Percentiles rank a stretch among this genome's conserved stretches.
Evolutionary conservation across 768 basidiomycete species (phyloP).

Genomic region (Hygrophorus russula): DNA sequence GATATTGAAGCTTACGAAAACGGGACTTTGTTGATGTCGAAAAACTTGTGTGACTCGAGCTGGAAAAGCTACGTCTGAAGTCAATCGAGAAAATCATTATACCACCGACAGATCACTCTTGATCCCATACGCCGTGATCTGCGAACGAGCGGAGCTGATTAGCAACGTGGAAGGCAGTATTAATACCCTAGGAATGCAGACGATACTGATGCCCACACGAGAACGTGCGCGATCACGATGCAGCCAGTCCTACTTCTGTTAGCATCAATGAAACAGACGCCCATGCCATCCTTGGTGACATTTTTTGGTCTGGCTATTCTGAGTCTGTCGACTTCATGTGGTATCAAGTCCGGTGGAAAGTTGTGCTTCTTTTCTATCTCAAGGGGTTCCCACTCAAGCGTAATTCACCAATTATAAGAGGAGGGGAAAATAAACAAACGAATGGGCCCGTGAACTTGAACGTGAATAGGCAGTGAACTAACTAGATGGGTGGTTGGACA

Average conservation of each 20-base stretch:
- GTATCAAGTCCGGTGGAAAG: too few species aligned
- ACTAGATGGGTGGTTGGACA: too few species aligned
- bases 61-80: conserved; percentile 31
- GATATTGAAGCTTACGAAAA: conserved; percentile 45
- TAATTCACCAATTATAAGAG: too few species aligned
- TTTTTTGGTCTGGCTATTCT: conserved; percentile 11
- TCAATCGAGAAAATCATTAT: conserved; percentile 34
- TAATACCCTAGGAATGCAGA: conserved; percentile 45
- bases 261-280: neutral
- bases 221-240: conserved; percentile 38
- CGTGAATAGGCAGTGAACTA: too few species aligned
- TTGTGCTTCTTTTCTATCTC: too few species aligned
- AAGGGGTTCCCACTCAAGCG: too few species aligned
- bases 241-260: conserved; percentile 8
- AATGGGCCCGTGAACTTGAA: too few species aligned
- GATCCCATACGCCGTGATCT: conserved; percentile 41
- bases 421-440: too few species aligned
- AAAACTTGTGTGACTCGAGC: conserved; percentile 43
- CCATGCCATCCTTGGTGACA: conserved; percentile 9
- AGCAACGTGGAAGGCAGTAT: conserved; percentile 44
- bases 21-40: conserved; percentile 52
- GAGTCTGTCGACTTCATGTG: too few species aligned
- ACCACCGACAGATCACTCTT: conserved; percentile 41
- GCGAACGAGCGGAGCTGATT: conserved; percentile 39
- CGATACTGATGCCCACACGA: conserved; percentile 36